A percentile compares a stretch with the other conserved stretches of the same genome.
Evolutionary conservation across 345 rosid genomes (phyloP).

Genomic region (Zanthoxylum bungeanum): DNA sequence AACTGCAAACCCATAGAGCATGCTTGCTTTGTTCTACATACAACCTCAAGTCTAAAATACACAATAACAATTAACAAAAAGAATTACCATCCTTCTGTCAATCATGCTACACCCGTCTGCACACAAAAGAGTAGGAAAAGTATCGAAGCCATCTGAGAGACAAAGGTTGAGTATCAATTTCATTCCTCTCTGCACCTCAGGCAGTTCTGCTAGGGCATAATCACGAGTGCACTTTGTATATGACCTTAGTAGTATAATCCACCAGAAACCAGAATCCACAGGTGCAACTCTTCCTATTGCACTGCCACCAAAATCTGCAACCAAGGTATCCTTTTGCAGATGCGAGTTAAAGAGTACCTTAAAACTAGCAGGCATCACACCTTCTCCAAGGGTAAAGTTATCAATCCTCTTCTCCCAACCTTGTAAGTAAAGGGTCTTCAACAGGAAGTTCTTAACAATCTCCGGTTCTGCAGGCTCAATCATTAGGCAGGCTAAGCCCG

Average conservation of each 20-base stretch:
- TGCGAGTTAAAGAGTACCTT: slow-evolving; percentile 38
- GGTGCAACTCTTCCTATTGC: slow-evolving; percentile 67
- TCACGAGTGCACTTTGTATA: slow-evolving; percentile 56
- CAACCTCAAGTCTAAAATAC: neutral
- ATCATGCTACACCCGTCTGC: slow-evolving; percentile 70
- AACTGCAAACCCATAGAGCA: neutral
- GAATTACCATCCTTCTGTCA: slow-evolving; percentile 59
- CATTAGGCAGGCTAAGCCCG: slow-evolving; percentile 49
- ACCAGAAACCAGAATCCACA: slow-evolving; percentile 71
- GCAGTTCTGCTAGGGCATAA: slow-evolving; percentile 37
- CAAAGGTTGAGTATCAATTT: slow-evolving; percentile 45
- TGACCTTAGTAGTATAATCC: slow-evolving; percentile 59
- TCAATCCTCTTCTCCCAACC: slow-evolving; percentile 57
- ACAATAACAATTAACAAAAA: neutral
- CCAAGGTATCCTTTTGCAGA: slow-evolving; percentile 31
- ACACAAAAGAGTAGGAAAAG: slow-evolving; percentile 60
- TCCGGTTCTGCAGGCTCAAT: slow-evolving; percentile 32
- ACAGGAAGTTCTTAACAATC: slow-evolving; percentile 44
- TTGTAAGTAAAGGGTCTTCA: slow-evolving; percentile 51
- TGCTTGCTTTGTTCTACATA: neutral
- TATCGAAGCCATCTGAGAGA: slow-evolving; percentile 62
- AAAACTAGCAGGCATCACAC: slow-evolving; percentile 62
- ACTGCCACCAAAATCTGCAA: slow-evolving; percentile 58
- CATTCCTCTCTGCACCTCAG: slow-evolving; percentile 57
- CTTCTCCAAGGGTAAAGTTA: slow-evolving; percentile 52